These are phyloP conservation scores for Tylopilus felleus DNA, from an alignment of 768 basidiomycete genomes.

Conservation along the genomic window DNA sequence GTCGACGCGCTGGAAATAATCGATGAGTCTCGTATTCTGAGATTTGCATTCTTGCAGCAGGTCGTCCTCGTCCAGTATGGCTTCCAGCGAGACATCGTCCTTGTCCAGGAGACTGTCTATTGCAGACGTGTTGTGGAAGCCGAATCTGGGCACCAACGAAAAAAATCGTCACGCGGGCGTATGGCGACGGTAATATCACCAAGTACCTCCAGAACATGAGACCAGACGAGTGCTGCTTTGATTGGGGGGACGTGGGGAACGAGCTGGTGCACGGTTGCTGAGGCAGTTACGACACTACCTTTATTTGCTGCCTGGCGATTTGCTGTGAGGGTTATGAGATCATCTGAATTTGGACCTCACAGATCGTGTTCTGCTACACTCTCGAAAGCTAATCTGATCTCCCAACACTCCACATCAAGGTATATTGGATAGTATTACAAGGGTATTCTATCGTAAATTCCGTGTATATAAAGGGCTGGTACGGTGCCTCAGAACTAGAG, in stretches of 20 bases:
- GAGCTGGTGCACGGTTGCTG: conserved; percentile 11
- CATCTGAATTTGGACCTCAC: conserved; percentile 27
- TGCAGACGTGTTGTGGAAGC: conserved; percentile 82
- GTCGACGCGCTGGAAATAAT: conserved; percentile 81
- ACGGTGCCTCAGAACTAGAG: conserved; percentile 27
- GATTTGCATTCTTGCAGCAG: conserved; percentile 93
- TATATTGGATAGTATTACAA: conserved; percentile 26
- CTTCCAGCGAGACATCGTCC: conserved; percentile 85
- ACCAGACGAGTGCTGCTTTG: conserved; percentile 20
- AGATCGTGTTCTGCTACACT: background rate
- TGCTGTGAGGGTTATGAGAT: too few relatives aligned
- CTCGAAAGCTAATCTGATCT: conserved; percentile 2
- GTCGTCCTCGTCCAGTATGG: conserved; percentile 91
- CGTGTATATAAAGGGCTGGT: conserved; percentile 16
- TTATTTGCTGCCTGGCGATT: background rate
- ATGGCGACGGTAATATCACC: background rate
- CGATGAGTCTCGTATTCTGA: conserved; percentile 85
- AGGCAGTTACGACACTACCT: conserved; percentile 21
- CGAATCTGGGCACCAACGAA: conserved; percentile 57
- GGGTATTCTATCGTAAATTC: conserved; percentile 26
- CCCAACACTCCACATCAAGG: conserved; percentile 12
- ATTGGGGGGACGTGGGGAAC: conserved; percentile 5
- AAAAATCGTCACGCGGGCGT: conserved; percentile 1
- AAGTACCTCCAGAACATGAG: conserved; percentile 50
- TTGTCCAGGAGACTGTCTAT: conserved; percentile 90